Evolutionary conservation across 345 rosid genomes (phyloP).

Genomic region (Gynandropsis gynandra): DNA sequence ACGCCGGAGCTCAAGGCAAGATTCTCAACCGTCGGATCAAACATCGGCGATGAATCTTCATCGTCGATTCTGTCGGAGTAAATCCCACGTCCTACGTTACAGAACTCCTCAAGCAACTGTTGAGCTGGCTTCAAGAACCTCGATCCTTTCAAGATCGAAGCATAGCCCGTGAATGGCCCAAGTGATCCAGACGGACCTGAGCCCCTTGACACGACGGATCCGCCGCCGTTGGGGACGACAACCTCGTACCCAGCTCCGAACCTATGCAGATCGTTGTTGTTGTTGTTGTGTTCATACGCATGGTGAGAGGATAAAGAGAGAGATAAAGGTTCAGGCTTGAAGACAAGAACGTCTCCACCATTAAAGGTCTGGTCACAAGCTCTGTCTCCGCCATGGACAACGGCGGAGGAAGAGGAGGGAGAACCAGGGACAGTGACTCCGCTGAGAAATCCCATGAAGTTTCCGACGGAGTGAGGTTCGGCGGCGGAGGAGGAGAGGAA

Average conservation of each 20-base stretch:
- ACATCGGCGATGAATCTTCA: constrained; percentile 44
- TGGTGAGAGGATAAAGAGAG: constrained; percentile 54
- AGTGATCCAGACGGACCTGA: constrained; percentile 44
- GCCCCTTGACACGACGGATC: constrained; percentile 42
- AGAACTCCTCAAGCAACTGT: constrained; percentile 68
- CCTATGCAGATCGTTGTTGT: constrained; percentile 15
- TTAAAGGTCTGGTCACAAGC: constrained; percentile 36
- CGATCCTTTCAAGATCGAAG: constrained; percentile 71
- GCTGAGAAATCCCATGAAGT: constrained; percentile 39
- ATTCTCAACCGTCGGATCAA: constrained; percentile 45
- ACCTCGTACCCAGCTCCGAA: constrained; percentile 16
- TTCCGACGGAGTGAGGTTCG: constrained; percentile 44
- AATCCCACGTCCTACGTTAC: constrained; percentile 53
- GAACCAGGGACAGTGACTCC: constrained; percentile 24
- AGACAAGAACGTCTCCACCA: constrained; percentile 41
- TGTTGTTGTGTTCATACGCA: constrained; percentile 24
- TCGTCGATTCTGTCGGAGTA: constrained; percentile 38
- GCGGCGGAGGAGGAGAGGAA: constrained; percentile 32
- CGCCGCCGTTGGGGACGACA: constrained; percentile 27
- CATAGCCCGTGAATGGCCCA: constrained; percentile 66
- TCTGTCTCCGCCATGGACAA: constrained; percentile 27
- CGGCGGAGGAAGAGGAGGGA: constrained; percentile 26
- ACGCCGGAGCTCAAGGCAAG: constrained; percentile 28
- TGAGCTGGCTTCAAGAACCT: constrained; percentile 88
- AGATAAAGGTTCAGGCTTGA: constrained; percentile 53